phyloP scores from a whole-genome alignment of 139 green algal genomes.

The Spirogloea muscicola region DNA sequence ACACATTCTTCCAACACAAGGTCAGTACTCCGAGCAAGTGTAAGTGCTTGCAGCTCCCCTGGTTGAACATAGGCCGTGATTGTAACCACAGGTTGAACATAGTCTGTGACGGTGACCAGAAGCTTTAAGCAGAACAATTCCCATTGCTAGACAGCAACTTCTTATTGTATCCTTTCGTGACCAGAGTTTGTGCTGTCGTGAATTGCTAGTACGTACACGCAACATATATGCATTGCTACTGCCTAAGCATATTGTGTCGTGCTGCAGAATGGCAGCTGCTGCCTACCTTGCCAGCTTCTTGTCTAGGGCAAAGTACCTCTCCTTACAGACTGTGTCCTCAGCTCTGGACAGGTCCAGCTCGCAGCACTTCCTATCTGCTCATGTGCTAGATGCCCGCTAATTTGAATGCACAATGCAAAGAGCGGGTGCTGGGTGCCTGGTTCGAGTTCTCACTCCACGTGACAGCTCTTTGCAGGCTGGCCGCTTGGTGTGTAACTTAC shows the following conservation, averaged over 20 bases:
- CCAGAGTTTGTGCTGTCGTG: too few species aligned
- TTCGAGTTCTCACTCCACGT: background rate
- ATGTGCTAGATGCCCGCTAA: too few species aligned
- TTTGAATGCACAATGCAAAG: too few species aligned
- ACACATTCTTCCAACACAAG: constrained; percentile 59
- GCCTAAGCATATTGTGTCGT: too few species aligned
- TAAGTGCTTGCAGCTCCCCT: background rate
- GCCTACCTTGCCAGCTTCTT: constrained; percentile 86
- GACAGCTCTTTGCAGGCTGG: constrained; percentile 33
- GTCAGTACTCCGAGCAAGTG: background rate
- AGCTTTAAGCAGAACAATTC: too few species aligned
- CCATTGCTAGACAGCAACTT: too few species aligned
- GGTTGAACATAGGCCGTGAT: background rate
- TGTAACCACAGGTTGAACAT: too few species aligned
- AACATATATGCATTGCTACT: too few species aligned
- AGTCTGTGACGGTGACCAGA: too few species aligned
- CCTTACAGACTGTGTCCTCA: constrained; percentile 39
- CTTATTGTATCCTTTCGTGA: too few species aligned
- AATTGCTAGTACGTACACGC: too few species aligned
- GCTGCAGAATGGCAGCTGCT: constrained; percentile 60
- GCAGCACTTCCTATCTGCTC: background rate
- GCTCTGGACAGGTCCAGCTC: constrained; percentile 11
- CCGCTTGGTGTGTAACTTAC: constrained; percentile 12
- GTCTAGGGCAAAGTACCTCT: constrained; percentile 63
- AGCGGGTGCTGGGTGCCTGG: background rate